Evolutionary conservation across 1,284 basidiomycete species (phyloP), one percentile per base, ranked within the genome.

Genomic region (Tetrapyrgos nigripes): DNA sequence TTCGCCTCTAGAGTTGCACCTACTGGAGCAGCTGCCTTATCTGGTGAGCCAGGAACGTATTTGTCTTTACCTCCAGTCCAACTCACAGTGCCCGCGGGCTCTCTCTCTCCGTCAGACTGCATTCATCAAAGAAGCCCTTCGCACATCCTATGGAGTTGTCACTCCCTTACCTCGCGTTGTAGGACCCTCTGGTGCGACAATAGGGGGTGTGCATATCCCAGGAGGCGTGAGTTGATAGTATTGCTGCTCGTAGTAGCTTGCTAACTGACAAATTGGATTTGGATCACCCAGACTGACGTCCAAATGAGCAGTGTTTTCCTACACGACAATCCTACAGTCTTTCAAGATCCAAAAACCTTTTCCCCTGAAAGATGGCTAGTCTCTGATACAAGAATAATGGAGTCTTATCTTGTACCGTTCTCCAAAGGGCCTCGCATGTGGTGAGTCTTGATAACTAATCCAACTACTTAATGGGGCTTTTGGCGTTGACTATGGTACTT

Each of bases 341-440:
- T 68, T 55, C 49, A 58, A 23, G 68, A 60, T 21, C 70, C 73
- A 0, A 51, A 66, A 9, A 59, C 58, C 0, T 75, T 75, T 60
- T 61, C 59, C 23, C 73, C 73, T 4, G 62, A 65, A 28, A 27
- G 71, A 29, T 73, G 71, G 72, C 62, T 74, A 23, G 56, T 63
- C 17, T 54, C 61, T 37, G 58, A 62, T 51, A 60, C 65, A n/a
- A 62, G 56, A 33, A 60, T 62, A 11, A 57, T 71, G 27, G 69
- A 68, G n/a, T 65, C 55, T 40, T 70, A 67, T 59, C 60, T 73
- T 21, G 67, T 74, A 21, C 62, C 70, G 4, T 75, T 76, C 53
- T 72, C 73, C 4, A 72, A 66, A 57, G 74, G 74, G 8, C 73
- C 73, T 13, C 60, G 74, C 53, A 68, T 61, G 43, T 73, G 71